Base-by-base conservation (phyloP, 2,329 filamentous ascomycete genomes). In the Fusarium marasasianum region DNA sequence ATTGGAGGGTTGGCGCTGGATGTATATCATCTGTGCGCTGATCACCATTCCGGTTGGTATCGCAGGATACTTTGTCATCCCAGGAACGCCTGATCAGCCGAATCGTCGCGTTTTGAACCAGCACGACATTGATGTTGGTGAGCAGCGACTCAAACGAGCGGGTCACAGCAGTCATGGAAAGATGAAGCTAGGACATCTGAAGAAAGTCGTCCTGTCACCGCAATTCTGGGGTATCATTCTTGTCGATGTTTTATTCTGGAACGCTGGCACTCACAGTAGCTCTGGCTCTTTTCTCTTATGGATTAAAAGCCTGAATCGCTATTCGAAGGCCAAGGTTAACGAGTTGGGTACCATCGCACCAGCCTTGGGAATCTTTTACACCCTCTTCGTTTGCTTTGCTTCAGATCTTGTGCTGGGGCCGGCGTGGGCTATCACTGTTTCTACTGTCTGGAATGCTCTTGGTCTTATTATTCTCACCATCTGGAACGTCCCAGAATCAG, bases 191-290 rank as follows among this genome's bases (percentile, higher is more conserved):
- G 47, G 74, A 10, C 78, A 77, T 20, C 63, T 84, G 20, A 78
- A 76, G 48, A 67, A 75, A 7, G 80, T 89, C 15, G 66, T 83
- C 5, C 77, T 73, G 10, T 85, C 83, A 43, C 84, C 83, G 73
- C 85, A 85, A 22, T 85, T 90, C 56, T 91, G 86, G 83, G 80
- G 84, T 1, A 79, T 91, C 15, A 79, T 89, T 0, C 67, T 86
- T 3, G 81, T 88, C 37, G 86, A 89, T 53, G 82, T 88, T 10
- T 82, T 91, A 31, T 91, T 91, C 79, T 91, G 87, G 86, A 90
- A 90, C 66, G 83, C 84, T 10, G 79, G 84, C n/a, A 85, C 81
- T 45, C 80, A 87, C 53, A 85, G 84, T 3, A 83, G 78, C 12
- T 81, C 84, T 2, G 88, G 87, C 5, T 85, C 84, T 1, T 91